Base-by-base conservation (phyloP, 768 basidiomycete genomes). In the Pisolithus orientalis region DNA sequence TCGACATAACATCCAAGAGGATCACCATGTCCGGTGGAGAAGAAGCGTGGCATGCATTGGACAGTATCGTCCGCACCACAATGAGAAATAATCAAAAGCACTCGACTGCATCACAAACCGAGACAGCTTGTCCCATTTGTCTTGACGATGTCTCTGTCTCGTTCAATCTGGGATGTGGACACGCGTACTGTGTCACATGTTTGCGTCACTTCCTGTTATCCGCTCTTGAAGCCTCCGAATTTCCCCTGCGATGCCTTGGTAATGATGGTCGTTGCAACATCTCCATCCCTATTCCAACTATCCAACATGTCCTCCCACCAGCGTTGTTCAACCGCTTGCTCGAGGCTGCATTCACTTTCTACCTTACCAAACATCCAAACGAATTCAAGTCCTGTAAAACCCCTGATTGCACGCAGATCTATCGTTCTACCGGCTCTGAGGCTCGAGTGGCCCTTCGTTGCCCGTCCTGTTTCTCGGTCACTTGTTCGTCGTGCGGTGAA, bases 321-420 rank as follows among this genome's bases (percentile, higher is more conserved):
- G 65, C 64, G 10, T 77, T 84, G 24, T 82, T 87, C 59, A 74
- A 81, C 43, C 69, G 72, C 0, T 53, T 90, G 34, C 68, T 80
- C 3, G 70, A 79, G 38, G 76, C 83, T 0, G 78, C 85, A 0
- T 83, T 84, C 58, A 68, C 77, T 0, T 65, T 75, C 0, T 72
- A 89, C 61, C 69, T 90, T 13, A 77, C 80, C 47, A 70, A 77
- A 10, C 77, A 75, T 40, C 75, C 85, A 0, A 67, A 72, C 8
- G 82, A 87, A 50, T 83, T 85, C 59, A 77, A 79, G 56, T 85
- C 79, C 59, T 92, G 89, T 66, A 89, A 86, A 0, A 84, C 87
- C 0, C 84, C 90, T 0, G 86, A 91, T 61, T 92, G 89, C 54
- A 72, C 72, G 0, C 84, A 88, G 62, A 74, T 90, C 5, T 91